Percentiles rank a stretch among this genome's conserved stretches.
These are phyloP conservation scores for Mortierella sp. DNA, from an alignment of 371 early-diverging fungal species.

Conservation along the genomic window DNA sequence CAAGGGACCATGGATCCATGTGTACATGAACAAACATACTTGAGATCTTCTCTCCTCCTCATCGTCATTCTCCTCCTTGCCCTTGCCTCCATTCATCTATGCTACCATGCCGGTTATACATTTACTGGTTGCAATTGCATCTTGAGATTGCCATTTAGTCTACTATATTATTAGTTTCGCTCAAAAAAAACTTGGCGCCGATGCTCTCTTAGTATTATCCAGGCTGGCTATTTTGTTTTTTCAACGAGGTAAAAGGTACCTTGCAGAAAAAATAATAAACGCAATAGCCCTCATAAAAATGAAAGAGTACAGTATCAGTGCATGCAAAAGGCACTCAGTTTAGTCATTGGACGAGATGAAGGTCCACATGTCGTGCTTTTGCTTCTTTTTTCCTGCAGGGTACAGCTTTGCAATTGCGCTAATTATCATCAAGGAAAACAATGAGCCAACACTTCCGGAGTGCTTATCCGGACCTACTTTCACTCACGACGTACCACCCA, in stretches of 20 bases:
- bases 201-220: not conserved
- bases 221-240: not conserved
- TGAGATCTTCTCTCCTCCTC: not conserved
- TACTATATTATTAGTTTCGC: no score
- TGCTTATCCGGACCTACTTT: no score
- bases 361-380: conserved; percentile 9
- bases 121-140: not conserved
- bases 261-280: not conserved
- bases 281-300: no score
- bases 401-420: not conserved
- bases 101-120: not conserved
- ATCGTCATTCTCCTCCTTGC: not conserved
- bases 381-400: not conserved
- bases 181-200: not conserved
- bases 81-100: not conserved
- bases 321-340: not conserved
- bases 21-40: not conserved
- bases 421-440: no score
- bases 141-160: no score
- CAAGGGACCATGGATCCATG: not conserved
- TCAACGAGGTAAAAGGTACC: conserved; percentile 1
- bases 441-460: not conserved
- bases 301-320: no score
- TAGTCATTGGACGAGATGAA: not conserved
- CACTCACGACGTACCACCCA: no score